A percentile compares a stretch with the other conserved stretches of the same genome.
These are phyloP conservation scores for Eimeria falciformis DNA, from an alignment of 169 alveolate genomes.

Conservation along the genomic window DNA sequence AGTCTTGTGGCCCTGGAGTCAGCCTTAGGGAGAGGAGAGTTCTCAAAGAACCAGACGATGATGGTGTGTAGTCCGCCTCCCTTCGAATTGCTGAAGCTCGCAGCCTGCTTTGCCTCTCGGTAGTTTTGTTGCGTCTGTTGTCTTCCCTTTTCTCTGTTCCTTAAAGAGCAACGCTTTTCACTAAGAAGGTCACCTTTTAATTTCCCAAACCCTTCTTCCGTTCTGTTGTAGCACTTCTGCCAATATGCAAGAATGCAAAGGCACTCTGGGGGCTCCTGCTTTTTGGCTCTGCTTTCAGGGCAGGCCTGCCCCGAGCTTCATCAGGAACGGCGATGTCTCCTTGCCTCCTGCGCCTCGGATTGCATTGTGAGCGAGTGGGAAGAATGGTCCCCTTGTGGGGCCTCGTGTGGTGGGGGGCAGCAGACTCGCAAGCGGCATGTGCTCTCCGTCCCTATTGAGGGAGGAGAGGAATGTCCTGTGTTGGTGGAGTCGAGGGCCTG, in stretches of 20 bases:
- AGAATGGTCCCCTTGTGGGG: constrained; percentile 80
- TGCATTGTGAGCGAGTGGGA: constrained; percentile 82
- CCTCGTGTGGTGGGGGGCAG: constrained; percentile 82
- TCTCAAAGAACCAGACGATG: constrained; percentile 70
- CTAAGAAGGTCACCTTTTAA: background rate
- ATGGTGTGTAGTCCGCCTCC: constrained; percentile 1
- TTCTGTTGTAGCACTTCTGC: background rate
- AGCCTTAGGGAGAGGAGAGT: constrained; percentile 72
- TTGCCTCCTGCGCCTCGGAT: constrained; percentile 74
- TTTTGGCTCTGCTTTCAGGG: constrained; percentile 54
- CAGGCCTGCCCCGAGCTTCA: constrained; percentile 62
- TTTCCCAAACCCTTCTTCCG: background rate
- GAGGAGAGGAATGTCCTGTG: constrained; percentile 79
- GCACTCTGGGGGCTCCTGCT: constrained; percentile 55
- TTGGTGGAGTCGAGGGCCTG: constrained; percentile 56
- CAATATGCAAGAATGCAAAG: constrained; percentile 21
- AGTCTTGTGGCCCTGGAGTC: constrained; percentile 81
- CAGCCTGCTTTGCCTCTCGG: background rate
- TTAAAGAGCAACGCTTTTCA: background rate
- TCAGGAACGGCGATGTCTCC: constrained; percentile 69
- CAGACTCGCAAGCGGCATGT: constrained; percentile 81
- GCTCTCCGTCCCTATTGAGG: constrained; percentile 78
- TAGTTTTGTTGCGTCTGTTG: background rate
- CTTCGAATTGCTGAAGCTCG: constrained; percentile 4
- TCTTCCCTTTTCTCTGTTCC: background rate